Conservation (phyloP, 108 stramenopile species). For the Cyclotella kingstonii region DNA sequence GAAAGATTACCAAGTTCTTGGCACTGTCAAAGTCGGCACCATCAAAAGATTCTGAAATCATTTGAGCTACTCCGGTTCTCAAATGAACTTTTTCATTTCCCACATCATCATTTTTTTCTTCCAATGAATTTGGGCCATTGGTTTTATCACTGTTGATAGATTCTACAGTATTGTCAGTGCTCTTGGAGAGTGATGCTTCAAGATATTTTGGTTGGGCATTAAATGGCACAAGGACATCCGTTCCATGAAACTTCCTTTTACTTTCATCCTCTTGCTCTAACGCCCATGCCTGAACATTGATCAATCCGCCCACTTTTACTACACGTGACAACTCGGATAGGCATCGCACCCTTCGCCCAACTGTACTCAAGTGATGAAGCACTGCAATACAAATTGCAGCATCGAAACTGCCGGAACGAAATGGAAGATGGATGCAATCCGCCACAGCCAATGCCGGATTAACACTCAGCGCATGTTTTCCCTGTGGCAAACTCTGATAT, state of each 20-base stretch:
- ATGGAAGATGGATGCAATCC: slow-evolving; percentile 89
- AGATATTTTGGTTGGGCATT: slow-evolving; percentile 88
- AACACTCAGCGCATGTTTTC: slow-evolving; percentile 49
- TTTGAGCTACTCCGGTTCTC: slow-evolving; percentile 76
- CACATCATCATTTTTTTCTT: slow-evolving; percentile 1
- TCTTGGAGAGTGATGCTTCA: slow-evolving; percentile 19
- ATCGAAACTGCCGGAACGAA: slow-evolving; percentile 80
- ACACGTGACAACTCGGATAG: slow-evolving; percentile 84
- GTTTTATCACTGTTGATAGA: too few relatives aligned
- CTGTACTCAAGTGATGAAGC: slow-evolving; percentile 95
- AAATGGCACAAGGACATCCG: slow-evolving; percentile 97
- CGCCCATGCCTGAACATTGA: slow-evolving; percentile 97
- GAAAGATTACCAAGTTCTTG: slow-evolving; percentile 91
- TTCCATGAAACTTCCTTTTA: slow-evolving; percentile 78
- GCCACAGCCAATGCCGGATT: slow-evolving; percentile 84
- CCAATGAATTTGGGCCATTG: too few relatives aligned
- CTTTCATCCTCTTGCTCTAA: slow-evolving; percentile 87
- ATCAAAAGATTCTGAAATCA: slow-evolving; percentile 64
- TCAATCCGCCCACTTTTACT: slow-evolving; percentile 78
- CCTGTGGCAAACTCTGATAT: slow-evolving; percentile 47
- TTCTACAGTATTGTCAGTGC: not conserved
- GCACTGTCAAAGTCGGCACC: slow-evolving; percentile 78
- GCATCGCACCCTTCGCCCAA: slow-evolving; percentile 76
- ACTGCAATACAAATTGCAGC: slow-evolving; percentile 98
- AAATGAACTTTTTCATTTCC: slow-evolving; percentile 52